phyloP scores from a whole-genome alignment of 2,329 filamentous ascomycete species.

The Ceratocystis lukuohia region DNA sequence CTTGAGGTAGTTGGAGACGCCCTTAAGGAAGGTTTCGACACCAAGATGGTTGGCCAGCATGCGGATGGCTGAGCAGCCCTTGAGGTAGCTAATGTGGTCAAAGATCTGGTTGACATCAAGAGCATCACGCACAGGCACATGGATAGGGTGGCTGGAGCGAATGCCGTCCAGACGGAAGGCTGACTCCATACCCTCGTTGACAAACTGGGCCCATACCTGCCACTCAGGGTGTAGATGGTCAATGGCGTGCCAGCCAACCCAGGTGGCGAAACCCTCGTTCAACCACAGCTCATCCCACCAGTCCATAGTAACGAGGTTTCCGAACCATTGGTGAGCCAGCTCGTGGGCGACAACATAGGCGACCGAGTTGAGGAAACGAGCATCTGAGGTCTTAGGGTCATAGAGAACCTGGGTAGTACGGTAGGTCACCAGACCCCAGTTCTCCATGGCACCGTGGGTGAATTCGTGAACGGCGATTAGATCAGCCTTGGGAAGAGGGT shows the following conservation, averaged over 20 bases:
- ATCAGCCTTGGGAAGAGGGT: constrained; percentile 84
- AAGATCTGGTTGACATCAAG: constrained; percentile 97
- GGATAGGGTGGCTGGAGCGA: constrained; percentile 86
- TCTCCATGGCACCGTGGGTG: constrained; percentile 79
- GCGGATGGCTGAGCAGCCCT: constrained; percentile 89
- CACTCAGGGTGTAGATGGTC: constrained; percentile 91
- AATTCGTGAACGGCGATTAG: constrained; percentile 88
- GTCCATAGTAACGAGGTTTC: constrained; percentile 90
- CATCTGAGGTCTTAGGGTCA: constrained; percentile 81
- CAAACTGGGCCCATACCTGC: constrained; percentile 96
- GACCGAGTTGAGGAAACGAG: constrained; percentile 80
- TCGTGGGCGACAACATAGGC: constrained; percentile 98
- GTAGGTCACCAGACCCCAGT: constrained; percentile 94
- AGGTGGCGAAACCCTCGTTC: constrained; percentile 94
- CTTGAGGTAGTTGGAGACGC: constrained; percentile 81
- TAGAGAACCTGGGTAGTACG: constrained; percentile 92
- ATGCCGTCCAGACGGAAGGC: constrained; percentile 83
- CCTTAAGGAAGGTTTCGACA: constrained; percentile 74
- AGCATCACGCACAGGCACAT: constrained; percentile 85
- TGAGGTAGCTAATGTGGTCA: constrained; percentile 89
- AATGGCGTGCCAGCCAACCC: constrained; percentile 90
- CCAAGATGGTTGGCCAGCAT: constrained; percentile 91
- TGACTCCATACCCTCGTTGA: constrained; percentile 85
- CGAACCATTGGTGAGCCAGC: constrained; percentile 92
- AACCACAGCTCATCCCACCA: constrained; percentile 94